Conservation (phyloP, 2,329 filamentous ascomycete genomes). For the Fusarium sp. region DNA sequence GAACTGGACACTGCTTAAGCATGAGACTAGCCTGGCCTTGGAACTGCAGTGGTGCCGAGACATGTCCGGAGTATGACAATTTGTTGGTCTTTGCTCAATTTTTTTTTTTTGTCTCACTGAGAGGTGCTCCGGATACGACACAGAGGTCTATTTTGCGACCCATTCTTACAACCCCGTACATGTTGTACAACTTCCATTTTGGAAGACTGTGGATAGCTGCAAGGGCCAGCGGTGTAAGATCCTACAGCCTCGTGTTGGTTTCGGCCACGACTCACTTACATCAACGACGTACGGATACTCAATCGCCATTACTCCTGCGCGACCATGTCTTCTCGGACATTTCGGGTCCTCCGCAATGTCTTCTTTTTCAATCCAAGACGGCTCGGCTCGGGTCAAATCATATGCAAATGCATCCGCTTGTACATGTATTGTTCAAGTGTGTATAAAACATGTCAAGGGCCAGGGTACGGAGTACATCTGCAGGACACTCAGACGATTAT, state of each 20-base stretch:
- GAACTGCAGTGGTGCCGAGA: conserved; percentile 39
- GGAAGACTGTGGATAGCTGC: conserved; percentile 23
- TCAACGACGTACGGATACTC: background rate
- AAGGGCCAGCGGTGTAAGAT: conserved; percentile 14
- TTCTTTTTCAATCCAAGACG: conserved; percentile 3
- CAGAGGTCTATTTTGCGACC: conserved; percentile 21
- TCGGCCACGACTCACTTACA: conserved; percentile 9
- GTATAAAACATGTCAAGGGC: conserved; percentile 10
- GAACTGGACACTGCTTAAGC: conserved; percentile 18
- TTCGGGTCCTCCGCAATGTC: background rate
- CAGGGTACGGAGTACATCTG: conserved; percentile 28
- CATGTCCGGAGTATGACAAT: conserved; percentile 27
- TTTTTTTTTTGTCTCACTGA: conserved; percentile 14
- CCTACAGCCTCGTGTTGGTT: conserved; percentile 13
- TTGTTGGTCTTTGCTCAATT: conserved; percentile 15
- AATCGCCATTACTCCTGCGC: background rate
- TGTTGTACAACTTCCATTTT: conserved; percentile 34
- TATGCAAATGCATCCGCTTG: conserved; percentile 11
- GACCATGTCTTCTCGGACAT: background rate
- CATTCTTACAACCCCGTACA: conserved; percentile 15
- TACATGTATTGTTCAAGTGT: conserved; percentile 15
- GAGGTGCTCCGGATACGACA: background rate
- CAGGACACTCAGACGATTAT: conserved; percentile 46
- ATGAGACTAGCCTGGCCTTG: conserved; percentile 28
- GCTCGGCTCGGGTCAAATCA: conserved; percentile 20